phyloP scores from a whole-genome alignment of 768 basidiomycete species.

The Lentinula sp. region DNA sequence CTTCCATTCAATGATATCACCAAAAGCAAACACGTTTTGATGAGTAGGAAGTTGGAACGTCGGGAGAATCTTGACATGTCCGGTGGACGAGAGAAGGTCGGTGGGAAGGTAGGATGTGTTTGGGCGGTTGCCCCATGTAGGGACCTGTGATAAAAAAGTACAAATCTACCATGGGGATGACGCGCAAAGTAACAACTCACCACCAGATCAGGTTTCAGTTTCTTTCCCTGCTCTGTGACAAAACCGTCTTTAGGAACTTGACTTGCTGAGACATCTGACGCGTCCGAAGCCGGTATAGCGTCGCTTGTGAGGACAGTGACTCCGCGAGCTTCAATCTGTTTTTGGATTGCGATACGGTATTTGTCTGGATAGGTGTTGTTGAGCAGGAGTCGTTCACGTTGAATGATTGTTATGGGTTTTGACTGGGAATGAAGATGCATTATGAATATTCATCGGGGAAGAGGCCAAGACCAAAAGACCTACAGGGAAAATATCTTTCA shows the following conservation, averaged over 20 bases:
- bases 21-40: conserved; percentile 52
- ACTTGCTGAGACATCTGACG: conserved; percentile 10
- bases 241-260: conserved; percentile 16
- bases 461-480: background rate
- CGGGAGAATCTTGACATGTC: conserved; percentile 43
- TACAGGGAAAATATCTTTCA: conserved; percentile 15
- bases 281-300: conserved; percentile 29
- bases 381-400: conserved; percentile 33
- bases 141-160: background rate
- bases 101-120: conserved; percentile 31
- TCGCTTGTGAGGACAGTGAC: conserved; percentile 31
- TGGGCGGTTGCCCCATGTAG: conserved; percentile 14
- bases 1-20: conserved; percentile 57
- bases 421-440: background rate
- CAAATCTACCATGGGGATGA: background rate
- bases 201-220: conserved; percentile 35
- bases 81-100: conserved; percentile 28
- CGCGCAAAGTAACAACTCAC: conserved; percentile 22
- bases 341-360: conserved; percentile 32
- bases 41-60: conserved; percentile 46
- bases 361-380: conserved; percentile 37
- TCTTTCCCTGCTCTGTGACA: conserved; percentile 31
- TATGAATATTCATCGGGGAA: background rate
- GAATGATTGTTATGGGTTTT: conserved; percentile 40
- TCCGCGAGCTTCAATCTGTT: conserved; percentile 24